Evolutionary conservation across 2,329 filamentous ascomycete species (phyloP).

Genomic region (Domatiomyces catenatus): DNA sequence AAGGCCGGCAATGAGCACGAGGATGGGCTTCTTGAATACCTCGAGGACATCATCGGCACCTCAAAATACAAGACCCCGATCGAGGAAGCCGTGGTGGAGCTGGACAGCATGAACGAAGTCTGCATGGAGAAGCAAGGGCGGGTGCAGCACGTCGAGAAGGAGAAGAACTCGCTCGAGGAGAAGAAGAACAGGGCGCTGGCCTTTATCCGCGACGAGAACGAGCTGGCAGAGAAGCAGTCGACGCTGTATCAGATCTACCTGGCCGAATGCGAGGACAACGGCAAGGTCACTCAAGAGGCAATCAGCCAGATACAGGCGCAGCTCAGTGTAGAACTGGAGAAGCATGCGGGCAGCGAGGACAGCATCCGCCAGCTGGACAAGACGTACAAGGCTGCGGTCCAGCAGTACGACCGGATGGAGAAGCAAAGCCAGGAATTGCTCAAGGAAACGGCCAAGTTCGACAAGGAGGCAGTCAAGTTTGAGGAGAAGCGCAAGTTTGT

Average conservation of each 20-base stretch:
- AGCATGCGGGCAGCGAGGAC: constrained; percentile 77
- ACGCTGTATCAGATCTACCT: constrained; percentile 86
- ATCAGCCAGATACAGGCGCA: constrained; percentile 80
- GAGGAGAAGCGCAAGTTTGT: constrained; percentile 97
- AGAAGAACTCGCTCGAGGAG: constrained; percentile 80
- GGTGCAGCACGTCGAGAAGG: constrained; percentile 95
- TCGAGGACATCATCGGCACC: constrained; percentile 97
- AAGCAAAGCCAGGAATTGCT: constrained; percentile 63
- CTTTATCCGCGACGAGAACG: constrained; percentile 84
- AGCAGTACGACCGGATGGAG: constrained; percentile 68
- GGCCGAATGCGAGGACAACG: constrained; percentile 74
- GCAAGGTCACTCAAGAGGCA: constrained; percentile 75
- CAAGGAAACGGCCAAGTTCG: constrained; percentile 82
- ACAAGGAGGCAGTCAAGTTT: constrained; percentile 93
- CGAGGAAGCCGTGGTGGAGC: constrained; percentile 78
- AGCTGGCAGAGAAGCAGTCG: constrained; percentile 75
- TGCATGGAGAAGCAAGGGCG: constrained; percentile 90
- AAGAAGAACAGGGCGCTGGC: constrained; percentile 91
- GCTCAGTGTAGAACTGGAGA: constrained; percentile 74
- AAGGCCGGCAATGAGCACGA: constrained; percentile 93
- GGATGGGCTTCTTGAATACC: constrained; percentile 85
- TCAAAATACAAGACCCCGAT: constrained; percentile 97
- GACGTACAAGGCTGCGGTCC: constrained; percentile 64
- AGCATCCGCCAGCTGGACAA: constrained; percentile 82
- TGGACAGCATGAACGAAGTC: constrained; percentile 83